Evolutionary conservation across 139 green algal genomes (phyloP).

Genomic region (Nannochloris sp.): DNA sequence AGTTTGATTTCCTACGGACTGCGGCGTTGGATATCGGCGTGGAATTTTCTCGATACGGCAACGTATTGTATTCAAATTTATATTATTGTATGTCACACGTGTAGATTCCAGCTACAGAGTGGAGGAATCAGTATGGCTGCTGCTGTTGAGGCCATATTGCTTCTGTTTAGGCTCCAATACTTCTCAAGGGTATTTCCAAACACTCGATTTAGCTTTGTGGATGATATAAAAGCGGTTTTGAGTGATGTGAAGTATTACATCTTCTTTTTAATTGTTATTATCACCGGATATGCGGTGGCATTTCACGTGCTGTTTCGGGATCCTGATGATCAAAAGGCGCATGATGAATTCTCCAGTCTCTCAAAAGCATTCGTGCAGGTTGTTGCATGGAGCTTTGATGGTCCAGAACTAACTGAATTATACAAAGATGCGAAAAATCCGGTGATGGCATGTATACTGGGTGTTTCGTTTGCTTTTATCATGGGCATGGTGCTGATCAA

Average conservation of each 20-base stretch:
- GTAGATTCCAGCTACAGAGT: slow-evolving; percentile 14
- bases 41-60: slow-evolving; percentile 41
- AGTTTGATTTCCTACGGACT: slow-evolving; percentile 31
- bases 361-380: slow-evolving; percentile 7
- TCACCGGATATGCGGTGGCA: slow-evolving; percentile 30
- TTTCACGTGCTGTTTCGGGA: slow-evolving; percentile 48
- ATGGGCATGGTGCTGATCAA: slow-evolving; percentile 40
- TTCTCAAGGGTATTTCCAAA: slow-evolving; percentile 32
- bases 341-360: slow-evolving; percentile 12
- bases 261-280: slow-evolving; percentile 33
- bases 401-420: not conserved
- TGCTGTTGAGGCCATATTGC: slow-evolving; percentile 42
- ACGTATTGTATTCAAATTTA: slow-evolving; percentile 37
- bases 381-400: not conserved
- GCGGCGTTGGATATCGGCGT: slow-evolving; percentile 29
- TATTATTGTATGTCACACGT: slow-evolving; percentile 38
- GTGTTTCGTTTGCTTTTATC: slow-evolving; percentile 10
- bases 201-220: slow-evolving; percentile 38
- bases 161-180: slow-evolving; percentile 35
- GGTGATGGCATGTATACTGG: slow-evolving; percentile 1
- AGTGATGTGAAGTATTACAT: slow-evolving; percentile 23
- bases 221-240: slow-evolving; percentile 19
- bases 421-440: slow-evolving; percentile 8
- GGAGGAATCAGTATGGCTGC: slow-evolving; percentile 25
- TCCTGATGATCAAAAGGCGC: slow-evolving; percentile 17